Evolutionary conservation across 805 yeast genomes (phyloP).

Genomic region (Myxozyma geophila): DNA sequence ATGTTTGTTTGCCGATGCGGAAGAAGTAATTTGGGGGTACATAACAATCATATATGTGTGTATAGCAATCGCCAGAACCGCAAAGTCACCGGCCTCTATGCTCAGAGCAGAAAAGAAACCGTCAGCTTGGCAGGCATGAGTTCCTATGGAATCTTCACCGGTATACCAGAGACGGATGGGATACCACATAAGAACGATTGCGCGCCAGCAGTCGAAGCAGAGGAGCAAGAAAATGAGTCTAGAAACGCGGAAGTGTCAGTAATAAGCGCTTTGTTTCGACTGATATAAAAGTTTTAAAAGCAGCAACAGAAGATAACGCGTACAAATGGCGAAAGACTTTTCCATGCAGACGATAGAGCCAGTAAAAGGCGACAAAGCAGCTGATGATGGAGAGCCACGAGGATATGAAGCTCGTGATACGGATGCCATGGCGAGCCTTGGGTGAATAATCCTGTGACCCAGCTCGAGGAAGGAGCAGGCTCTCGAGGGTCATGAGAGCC

Average conservation of each 20-base stretch:
- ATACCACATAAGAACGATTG: conserved; percentile 66
- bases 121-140: conserved; percentile 32
- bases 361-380: conserved; percentile 66
- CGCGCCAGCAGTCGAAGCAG: conserved; percentile 76
- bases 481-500: neutral
- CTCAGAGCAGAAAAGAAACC: conserved; percentile 34
- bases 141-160: conserved; percentile 29
- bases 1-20: conserved; percentile 19
- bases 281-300: neutral
- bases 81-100: conserved; percentile 67
- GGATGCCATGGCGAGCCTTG: conserved; percentile 23
- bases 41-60: conserved; percentile 79
- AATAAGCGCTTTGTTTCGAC: neutral
- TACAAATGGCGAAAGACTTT: conserved; percentile 41
- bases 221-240: conserved; percentile 69
- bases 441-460: conserved; percentile 8
- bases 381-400: conserved; percentile 55
- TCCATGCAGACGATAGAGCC: conserved; percentile 46
- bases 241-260: conserved; percentile 51
- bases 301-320: no score
- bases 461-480: neutral
- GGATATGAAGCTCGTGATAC: conserved; percentile 41
- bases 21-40: conserved; percentile 28
- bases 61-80: conserved; percentile 78
- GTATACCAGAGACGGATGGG: conserved; percentile 49